A percentile compares a stretch with the other conserved stretches of the same genome.
Conservation (phyloP, 495 filamentous ascomycete genomes). For the Talaromyces stipitatus region DNA sequence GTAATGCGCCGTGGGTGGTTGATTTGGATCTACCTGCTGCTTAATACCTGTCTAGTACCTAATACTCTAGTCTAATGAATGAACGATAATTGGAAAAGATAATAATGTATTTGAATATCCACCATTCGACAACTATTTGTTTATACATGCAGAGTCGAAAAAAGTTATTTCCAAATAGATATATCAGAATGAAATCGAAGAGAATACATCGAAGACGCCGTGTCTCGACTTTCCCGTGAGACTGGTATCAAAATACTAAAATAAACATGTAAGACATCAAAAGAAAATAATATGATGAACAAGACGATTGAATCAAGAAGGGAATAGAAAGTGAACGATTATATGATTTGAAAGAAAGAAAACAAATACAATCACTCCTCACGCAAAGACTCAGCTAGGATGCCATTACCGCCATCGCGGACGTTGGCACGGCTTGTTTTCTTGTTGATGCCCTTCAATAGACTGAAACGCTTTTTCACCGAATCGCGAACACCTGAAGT, state of each 20-base stretch:
- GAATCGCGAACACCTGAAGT: slow-evolving; percentile 32
- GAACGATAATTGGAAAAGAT: not conserved
- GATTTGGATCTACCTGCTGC: slow-evolving; percentile 49
- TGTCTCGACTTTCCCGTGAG: slow-evolving; percentile 3
- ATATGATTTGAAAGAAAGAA: slow-evolving; percentile 3
- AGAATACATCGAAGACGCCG: not conserved
- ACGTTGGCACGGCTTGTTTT: slow-evolving; percentile 41
- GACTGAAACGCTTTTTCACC: slow-evolving; percentile 39
- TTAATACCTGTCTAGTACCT: not conserved
- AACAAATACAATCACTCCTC: slow-evolving; percentile 25
- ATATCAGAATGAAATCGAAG: not conserved
- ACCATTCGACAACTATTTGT: not conserved
- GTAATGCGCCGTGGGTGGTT: slow-evolving; percentile 55
- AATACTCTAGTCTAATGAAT: not conserved
- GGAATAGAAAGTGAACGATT: slow-evolving; percentile 8
- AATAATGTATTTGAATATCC: not conserved
- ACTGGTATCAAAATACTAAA: slow-evolving; percentile 10
- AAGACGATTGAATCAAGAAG: not conserved
- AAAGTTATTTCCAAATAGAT: not conserved
- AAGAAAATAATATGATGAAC: slow-evolving; percentile 6
- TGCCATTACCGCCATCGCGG: slow-evolving; percentile 15
- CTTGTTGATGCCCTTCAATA: slow-evolving; percentile 36
- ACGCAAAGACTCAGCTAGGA: slow-evolving; percentile 16
- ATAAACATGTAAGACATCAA: slow-evolving; percentile 11
- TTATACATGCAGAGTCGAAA: not conserved